Base-by-base conservation (phyloP, 257 asterid genomes). In the Thymus quinquecostatus region DNA sequence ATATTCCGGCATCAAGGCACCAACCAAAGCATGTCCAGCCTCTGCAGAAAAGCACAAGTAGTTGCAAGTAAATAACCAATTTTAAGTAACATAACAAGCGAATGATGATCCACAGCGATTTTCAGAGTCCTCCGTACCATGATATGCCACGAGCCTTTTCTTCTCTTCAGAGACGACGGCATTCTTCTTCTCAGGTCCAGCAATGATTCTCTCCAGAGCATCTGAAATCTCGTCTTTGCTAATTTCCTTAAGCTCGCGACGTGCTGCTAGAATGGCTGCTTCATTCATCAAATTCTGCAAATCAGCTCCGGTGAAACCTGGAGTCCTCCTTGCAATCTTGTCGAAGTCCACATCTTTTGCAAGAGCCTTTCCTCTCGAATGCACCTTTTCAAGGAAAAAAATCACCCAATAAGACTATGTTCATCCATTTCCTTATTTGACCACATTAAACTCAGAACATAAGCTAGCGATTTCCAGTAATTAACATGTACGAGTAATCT, bases 11-110 rank as follows among this genome's bases (percentile, higher is more conserved):
- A 95, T 89, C 77, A 95, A 75, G 10, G 99, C 99, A 72, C 99
- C 99, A 68, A 95, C 98, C 69, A 95, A 86, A 61, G 99, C 99
- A 83, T 95, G 99, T n/a, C 98, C 99, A 45, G 98, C 99, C 92
- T 95, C 99, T 95, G 76, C 63, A 79, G 36, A 50, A 56, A 44
- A 40, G 47, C 2, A 48, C 44, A 12, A 64, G 12, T 4, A 43
- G 40, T 30, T 47, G 59, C 8, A 47, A 12, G 1, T 63, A 41
- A 45, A 38, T 41, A 38, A 62, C 53, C 14, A 21, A 21, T 41
- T 21, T 21, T 4, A 28, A 44, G 55, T 12, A 45, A 28, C 57
- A 64, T 65, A 6, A 32, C 70, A 47, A 30, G 70, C 32, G n/a
- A 65, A 7, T 47, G 3, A 11, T 30, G 70, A 47, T 47, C 12